phyloP scores from a whole-genome alignment of 1,284 basidiomycete genomes.

The Cryptococcus maquisensis region DNA sequence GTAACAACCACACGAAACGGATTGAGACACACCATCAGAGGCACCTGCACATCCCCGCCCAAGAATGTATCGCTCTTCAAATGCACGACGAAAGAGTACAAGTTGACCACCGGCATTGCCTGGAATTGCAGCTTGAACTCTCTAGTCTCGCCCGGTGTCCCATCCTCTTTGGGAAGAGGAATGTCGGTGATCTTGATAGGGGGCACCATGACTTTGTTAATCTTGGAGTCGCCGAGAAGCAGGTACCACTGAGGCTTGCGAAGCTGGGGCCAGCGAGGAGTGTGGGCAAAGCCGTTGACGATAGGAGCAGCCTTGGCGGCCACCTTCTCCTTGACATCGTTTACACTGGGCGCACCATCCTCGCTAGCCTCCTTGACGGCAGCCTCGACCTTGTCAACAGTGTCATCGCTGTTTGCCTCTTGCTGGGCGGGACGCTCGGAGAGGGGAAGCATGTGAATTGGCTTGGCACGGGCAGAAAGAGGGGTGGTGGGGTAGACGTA shows the following conservation, averaged over 20 bases:
- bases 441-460: slow-evolving; percentile 10
- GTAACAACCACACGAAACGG: background rate
- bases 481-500: slow-evolving; percentile 33
- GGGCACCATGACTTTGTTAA: slow-evolving; percentile 83
- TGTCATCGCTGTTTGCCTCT: slow-evolving; percentile 1
- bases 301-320: slow-evolving; percentile 50
- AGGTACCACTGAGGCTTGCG: slow-evolving; percentile 89
- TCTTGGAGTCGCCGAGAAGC: slow-evolving; percentile 85
- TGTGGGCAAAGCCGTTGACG: slow-evolving; percentile 67
- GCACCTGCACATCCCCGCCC: slow-evolving; percentile 69
- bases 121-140: slow-evolving; percentile 91
- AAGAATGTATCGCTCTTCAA: slow-evolving; percentile 83
- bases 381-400: slow-evolving; percentile 22
- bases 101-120: slow-evolving; percentile 76
- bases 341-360: slow-evolving; percentile 58
- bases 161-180: slow-evolving; percentile 59
- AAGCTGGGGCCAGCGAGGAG: slow-evolving; percentile 84
- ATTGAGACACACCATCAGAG: slow-evolving; percentile 61
- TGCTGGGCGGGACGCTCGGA: slow-evolving; percentile 6
- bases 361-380: slow-evolving; percentile 29
- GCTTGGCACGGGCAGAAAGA: slow-evolving; percentile 5
- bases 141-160: slow-evolving; percentile 63
- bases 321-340: slow-evolving; percentile 20
- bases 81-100: slow-evolving; percentile 86
- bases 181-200: slow-evolving; percentile 80